Evolutionary conservation across 345 rosid genomes (phyloP).

Genomic region (Gossypium longicalyx): DNA sequence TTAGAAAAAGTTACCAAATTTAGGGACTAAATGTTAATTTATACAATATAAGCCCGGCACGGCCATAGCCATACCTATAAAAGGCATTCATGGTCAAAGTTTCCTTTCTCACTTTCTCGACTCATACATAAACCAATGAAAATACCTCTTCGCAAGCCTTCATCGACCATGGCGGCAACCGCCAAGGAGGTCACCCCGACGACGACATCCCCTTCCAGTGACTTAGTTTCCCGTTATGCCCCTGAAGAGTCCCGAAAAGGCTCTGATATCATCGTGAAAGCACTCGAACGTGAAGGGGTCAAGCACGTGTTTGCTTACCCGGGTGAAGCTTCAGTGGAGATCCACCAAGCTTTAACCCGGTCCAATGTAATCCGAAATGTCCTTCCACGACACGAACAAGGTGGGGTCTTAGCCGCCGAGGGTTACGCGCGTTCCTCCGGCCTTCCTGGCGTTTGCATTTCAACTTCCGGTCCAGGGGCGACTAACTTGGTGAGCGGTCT

Average conservation of each 20-base stretch:
- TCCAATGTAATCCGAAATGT: no score
- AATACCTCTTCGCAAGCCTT: not conserved
- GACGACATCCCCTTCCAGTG: not conserved
- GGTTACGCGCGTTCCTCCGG: no score
- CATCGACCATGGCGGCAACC: not conserved
- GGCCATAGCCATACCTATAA: not conserved
- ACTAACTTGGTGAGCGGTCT: constrained; percentile 83
- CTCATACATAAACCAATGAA: no score
- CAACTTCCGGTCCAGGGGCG: constrained; percentile 93
- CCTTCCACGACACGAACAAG: no score
- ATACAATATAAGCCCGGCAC: not conserved
- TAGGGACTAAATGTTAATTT: not conserved
- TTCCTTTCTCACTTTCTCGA: not conserved
- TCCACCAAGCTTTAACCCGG: no score
- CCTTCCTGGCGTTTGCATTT: constrained; percentile 34
- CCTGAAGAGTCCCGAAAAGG: no score
- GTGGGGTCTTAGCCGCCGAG: no score
- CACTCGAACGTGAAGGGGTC: no score
- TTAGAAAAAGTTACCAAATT: not conserved
- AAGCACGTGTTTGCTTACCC: no score
- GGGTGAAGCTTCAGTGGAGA: no score
- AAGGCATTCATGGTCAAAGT: not conserved
- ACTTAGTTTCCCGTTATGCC: not conserved
- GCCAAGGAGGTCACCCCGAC: not conserved
- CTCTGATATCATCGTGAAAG: no score